A percentile compares a stretch with the other conserved stretches of the same genome.
Conservation (phyloP, 352 stramenopile species). For the Pythium aquatile region DNA sequence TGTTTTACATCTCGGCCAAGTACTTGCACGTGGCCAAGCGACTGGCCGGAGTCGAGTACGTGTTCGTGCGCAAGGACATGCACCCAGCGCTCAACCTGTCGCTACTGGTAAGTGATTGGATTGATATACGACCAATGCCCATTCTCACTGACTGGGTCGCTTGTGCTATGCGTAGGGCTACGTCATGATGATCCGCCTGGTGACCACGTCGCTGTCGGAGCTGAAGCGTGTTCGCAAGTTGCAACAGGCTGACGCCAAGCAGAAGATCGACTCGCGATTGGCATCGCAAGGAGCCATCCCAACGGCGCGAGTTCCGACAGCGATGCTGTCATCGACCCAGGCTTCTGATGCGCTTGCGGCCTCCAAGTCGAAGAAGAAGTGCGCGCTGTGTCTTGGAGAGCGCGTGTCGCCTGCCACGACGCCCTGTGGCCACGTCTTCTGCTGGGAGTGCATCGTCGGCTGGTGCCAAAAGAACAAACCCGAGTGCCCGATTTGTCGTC, state of each 20-base stretch:
- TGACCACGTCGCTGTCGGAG: slow-evolving; percentile 48
- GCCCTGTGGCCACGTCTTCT: slow-evolving; percentile 90
- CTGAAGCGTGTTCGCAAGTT: slow-evolving; percentile 50
- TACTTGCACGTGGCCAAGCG: slow-evolving; percentile 76
- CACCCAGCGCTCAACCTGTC: slow-evolving; percentile 61
- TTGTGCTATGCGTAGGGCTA: slow-evolving; percentile 46
- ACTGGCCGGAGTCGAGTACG: slow-evolving; percentile 64
- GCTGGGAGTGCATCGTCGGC: slow-evolving; percentile 92
- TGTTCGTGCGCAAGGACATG: slow-evolving; percentile 73
- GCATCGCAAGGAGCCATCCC: slow-evolving; percentile 6
- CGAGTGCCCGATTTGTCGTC: slow-evolving; percentile 88
- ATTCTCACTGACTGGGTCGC: neutral
- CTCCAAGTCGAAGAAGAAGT: slow-evolving; percentile 57
- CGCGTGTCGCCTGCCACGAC: slow-evolving; percentile 74
- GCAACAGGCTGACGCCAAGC: slow-evolving; percentile 44
- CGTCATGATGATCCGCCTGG: slow-evolving; percentile 69
- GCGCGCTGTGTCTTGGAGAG: slow-evolving; percentile 82
- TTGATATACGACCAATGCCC: neutral
- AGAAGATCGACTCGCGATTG: slow-evolving; percentile 28
- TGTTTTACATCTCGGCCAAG: slow-evolving; percentile 74
- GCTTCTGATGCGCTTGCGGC: slow-evolving; percentile 30
- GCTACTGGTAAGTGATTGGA: slow-evolving; percentile 44
- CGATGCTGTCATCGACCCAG: neutral
- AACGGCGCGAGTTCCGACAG: slow-evolving; percentile 37
- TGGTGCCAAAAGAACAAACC: slow-evolving; percentile 92